A percentile compares a stretch with the other conserved stretches of the same genome.
Evolutionary conservation across 1,139 yeast species (phyloP).

Genomic region (Pichia sp.): DNA sequence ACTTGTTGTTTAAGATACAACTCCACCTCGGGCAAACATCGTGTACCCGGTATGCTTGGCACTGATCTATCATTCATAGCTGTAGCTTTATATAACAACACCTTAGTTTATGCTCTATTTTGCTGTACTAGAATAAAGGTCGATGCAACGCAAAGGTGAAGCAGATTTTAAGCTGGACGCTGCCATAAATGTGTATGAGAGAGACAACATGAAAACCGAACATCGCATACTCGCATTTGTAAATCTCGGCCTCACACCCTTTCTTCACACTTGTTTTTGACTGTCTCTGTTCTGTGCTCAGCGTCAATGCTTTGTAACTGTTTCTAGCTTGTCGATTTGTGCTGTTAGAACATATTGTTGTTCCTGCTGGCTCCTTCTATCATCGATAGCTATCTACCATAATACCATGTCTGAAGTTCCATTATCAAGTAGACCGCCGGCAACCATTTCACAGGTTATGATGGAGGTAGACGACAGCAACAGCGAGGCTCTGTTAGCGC

Average conservation of each 20-base stretch:
- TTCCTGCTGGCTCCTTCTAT: background rate
- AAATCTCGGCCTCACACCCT: background rate
- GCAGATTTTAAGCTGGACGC: no score
- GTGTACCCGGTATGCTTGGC: constrained; percentile 81
- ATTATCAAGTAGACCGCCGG: background rate
- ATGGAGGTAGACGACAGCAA: background rate
- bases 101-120: background rate
- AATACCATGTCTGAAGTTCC: constrained; percentile 1
- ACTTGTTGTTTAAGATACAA: constrained; percentile 66
- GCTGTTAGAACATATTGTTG: background rate
- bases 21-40: constrained; percentile 67
- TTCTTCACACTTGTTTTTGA: background rate
- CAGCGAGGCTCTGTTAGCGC: background rate
- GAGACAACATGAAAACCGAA: background rate
- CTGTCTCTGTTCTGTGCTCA: constrained; percentile 2
- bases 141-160: no score
- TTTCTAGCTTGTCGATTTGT: background rate
- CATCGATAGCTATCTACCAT: background rate
- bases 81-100: background rate
- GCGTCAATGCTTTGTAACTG: background rate
- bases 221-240: background rate
- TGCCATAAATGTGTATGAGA: no score
- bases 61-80: constrained; percentile 49
- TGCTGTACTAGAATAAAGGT: no score
- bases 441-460: background rate